Evolutionary conservation across 2,329 filamentous ascomycete genomes (phyloP), one percentile per base, ranked within the genome.

Genomic region (Ophiostoma montium): DNA sequence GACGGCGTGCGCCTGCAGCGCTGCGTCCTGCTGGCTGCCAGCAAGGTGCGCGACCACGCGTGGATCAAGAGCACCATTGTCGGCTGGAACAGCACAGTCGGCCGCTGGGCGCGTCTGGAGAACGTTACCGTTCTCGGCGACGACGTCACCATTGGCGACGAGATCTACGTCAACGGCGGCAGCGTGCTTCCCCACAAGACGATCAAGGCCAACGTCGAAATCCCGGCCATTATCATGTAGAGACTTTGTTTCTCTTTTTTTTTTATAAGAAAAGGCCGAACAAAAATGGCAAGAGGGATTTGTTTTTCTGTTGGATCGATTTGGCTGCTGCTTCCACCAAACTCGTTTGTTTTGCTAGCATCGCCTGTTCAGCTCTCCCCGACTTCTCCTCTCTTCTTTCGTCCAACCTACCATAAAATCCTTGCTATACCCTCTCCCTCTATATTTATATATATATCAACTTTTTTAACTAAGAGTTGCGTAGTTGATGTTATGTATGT

Each of bases 61-160:
- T 96, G 90, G 90, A 79, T 98, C 67, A 96, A 96, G 80, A 94
- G 86, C 64, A 92, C 90, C 60, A 96, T 98, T 65, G 88, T 96
- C 48, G 90, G 90, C 62, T 98, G 90, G 90, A 95, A 95, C 76
- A 94, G 87, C 72, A 84, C 80, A 33, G 87, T 98, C 50, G 90
- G 90, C 63, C 85, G 84, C 63, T 98, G 90, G 90, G 90, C 90
- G 52, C 84, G 90, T 57, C 74, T 96, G 56, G 92, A 98, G 76
- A 98, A 98, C 63, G 89, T 96, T 38, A 90, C 86, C n/a, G 90
- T 98, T 48, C 78, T 98, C 18, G 92, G 90, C 57, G 92, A 98
- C 69, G 90, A 98, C 64, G 90, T 98, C 48, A 94, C 86, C 52
- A 94, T 98, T 63, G 90, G 88, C 47, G 90, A 98, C 62, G 90